phyloP scores from a whole-genome alignment of 176 grass and related monocot species.

The Puccinellia tenuiflora region DNA sequence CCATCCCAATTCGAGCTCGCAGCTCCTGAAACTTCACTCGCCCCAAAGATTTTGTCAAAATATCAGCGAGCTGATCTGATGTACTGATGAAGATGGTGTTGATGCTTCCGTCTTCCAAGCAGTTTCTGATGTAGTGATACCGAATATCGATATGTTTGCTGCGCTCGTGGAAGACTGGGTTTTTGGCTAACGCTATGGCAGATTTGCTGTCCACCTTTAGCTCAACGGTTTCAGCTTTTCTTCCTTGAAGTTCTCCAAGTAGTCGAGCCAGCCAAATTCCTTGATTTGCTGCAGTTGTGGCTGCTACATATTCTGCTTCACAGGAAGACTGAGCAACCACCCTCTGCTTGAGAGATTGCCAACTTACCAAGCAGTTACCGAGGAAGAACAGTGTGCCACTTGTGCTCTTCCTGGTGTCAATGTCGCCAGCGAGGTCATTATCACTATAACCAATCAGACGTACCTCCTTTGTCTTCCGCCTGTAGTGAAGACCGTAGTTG shows the following conservation, averaged over 20 bases:
- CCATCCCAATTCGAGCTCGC: not conserved
- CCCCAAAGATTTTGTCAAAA: not conserved
- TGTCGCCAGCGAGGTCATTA: not conserved
- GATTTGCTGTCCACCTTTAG: not conserved
- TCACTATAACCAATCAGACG: not conserved
- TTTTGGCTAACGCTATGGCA: not conserved
- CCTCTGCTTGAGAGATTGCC: too few species aligned
- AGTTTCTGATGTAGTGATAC: not conserved
- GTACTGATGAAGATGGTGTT: not conserved
- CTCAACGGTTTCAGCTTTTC: not conserved
- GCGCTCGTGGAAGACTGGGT: not conserved
- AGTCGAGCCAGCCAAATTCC: not conserved
- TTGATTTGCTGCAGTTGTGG: not conserved
- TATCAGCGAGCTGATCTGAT: not conserved
- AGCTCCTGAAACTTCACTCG: not conserved
- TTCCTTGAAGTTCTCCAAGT: not conserved
- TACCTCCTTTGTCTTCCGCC: not conserved
- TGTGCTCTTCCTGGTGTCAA: not conserved
- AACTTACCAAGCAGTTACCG: not conserved
- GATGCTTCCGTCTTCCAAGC: not conserved
- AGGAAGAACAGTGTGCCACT: conserved; percentile 1
- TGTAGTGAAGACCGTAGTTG: not conserved
- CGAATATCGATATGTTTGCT: not conserved
- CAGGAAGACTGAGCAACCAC: too few species aligned
- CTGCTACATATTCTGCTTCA: not conserved